Percentiles rank a stretch among this genome's conserved stretches.
phyloP scores from a whole-genome alignment of 768 basidiomycete genomes.

The Panaeolus cyanescens region DNA sequence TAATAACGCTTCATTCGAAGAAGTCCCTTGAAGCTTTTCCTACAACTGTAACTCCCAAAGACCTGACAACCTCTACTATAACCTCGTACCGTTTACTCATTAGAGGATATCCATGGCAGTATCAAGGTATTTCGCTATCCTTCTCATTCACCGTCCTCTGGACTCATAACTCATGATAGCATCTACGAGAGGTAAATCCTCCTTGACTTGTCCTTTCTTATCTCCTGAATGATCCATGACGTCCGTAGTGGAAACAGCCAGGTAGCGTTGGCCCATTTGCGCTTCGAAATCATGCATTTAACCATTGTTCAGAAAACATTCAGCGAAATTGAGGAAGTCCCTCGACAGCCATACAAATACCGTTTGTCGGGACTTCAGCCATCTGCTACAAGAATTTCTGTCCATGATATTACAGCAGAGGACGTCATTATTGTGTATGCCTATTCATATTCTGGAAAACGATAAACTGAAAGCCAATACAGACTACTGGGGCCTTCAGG shows the following conservation, averaged over 20 bases:
- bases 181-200: neutral
- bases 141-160: neutral
- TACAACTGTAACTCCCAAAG: neutral
- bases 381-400: neutral
- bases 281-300: neutral
- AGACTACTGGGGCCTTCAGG: neutral
- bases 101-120: neutral
- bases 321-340: neutral
- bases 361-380: neutral
- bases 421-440: neutral
- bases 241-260: neutral
- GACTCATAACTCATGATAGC: neutral
- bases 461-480: neutral
- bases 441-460: neutral
- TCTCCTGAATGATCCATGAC: neutral
- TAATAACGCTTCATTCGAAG: neutral
- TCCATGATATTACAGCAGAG: neutral
- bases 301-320: neutral
- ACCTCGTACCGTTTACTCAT: neutral
- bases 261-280: neutral
- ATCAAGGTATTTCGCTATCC: neutral
- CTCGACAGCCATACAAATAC: neutral
- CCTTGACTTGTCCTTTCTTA: neutral
- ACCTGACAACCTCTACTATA: neutral
- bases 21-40: neutral